A percentile compares a stretch with the other conserved stretches of the same genome.
These are phyloP conservation scores for Phytophthora lateralis DNA, from an alignment of 352 stramenopile genomes.

Conservation along the genomic window DNA sequence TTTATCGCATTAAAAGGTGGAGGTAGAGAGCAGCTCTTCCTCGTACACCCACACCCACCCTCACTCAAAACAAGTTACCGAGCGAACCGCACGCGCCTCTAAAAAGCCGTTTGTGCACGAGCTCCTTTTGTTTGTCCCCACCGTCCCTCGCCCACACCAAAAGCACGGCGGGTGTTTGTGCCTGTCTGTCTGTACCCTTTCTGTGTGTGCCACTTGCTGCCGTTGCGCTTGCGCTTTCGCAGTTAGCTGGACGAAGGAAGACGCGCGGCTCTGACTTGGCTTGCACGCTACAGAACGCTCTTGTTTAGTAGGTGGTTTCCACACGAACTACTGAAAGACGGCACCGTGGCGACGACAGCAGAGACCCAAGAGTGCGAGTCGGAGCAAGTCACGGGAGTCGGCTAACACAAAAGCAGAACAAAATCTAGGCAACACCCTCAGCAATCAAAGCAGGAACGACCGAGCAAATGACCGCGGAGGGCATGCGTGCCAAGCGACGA, in stretches of 20 bases:
- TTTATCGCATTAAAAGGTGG: constrained; percentile 23
- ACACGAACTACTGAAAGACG: constrained; percentile 45
- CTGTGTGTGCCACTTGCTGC: constrained; percentile 33
- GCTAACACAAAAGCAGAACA: constrained; percentile 34
- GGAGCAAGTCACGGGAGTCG: constrained; percentile 53
- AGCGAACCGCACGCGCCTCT: constrained; percentile 29
- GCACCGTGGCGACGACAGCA: constrained; percentile 54
- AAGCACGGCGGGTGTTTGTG: constrained; percentile 14
- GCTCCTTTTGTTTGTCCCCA: constrained; percentile 39
- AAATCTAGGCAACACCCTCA: constrained; percentile 2
- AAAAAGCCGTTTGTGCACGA: constrained; percentile 37
- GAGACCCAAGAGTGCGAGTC: constrained; percentile 37
- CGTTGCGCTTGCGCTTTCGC: constrained; percentile 38
- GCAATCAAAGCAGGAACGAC: constrained; percentile 2
- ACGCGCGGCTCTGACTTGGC: constrained; percentile 21
- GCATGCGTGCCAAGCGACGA: constrained; percentile 78
- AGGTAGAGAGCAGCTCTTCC: constrained; percentile 17
- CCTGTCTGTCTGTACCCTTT: constrained; percentile 27
- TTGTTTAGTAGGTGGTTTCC: constrained; percentile 43
- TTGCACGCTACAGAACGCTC: constrained; percentile 3
- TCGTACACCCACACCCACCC: constrained; percentile 12
- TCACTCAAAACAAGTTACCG: constrained; percentile 42
- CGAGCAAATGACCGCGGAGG: constrained; percentile 67
- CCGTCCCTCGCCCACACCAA: constrained; percentile 16
- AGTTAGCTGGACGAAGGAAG: constrained; percentile 29